Percentiles rank a stretch among this genome's conserved stretches.
phyloP scores from a whole-genome alignment of 2,329 filamentous ascomycete genomes.

The Boeremia exigua region DNA sequence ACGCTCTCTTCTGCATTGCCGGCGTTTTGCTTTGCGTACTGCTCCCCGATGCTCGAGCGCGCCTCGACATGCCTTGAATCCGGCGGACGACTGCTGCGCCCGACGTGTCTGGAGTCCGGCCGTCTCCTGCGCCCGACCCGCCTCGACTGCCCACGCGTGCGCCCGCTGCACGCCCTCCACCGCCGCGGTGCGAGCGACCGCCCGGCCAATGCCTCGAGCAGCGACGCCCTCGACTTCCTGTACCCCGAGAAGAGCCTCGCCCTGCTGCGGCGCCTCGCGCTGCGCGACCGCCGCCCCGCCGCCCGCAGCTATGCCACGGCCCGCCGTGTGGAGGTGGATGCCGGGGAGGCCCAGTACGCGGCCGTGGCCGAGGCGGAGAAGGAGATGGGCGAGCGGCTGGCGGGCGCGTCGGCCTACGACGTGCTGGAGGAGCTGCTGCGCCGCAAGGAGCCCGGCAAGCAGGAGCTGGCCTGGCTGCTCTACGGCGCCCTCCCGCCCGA shows the following conservation, averaged over 20 bases:
- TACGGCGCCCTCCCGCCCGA: constrained; percentile 38
- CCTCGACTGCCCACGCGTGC: constrained; percentile 26
- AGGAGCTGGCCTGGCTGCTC: constrained; percentile 47
- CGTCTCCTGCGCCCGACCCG: constrained; percentile 52
- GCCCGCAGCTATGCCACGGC: constrained; percentile 2
- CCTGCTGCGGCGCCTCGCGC: constrained; percentile 41
- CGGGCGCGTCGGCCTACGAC: constrained; percentile 21
- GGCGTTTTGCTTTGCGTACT: neutral
- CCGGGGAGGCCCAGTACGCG: constrained; percentile 16
- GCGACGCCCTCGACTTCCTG: constrained; percentile 58
- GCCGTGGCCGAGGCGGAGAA: constrained; percentile 18
- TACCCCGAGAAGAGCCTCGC: constrained; percentile 55
- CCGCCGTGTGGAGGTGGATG: neutral
- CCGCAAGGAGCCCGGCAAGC: constrained; percentile 22
- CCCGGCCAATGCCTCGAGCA: no score
- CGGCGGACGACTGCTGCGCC: constrained; percentile 51
- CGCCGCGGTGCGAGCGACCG: constrained; percentile 59
- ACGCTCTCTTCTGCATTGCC: constrained; percentile 5
- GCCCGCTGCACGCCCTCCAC: constrained; percentile 54
- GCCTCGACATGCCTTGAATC: constrained; percentile 64
- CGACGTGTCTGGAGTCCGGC: constrained; percentile 33
- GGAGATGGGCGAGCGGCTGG: constrained; percentile 29
- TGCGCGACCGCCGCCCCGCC: constrained; percentile 4
- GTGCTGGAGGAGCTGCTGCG: constrained; percentile 29
- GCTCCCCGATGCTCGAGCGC: constrained; percentile 61